Evolutionary conservation across 352 stramenopile species (phyloP), one percentile per base, ranked within the genome.

Genomic region (Globisporangium megalacanthum): DNA sequence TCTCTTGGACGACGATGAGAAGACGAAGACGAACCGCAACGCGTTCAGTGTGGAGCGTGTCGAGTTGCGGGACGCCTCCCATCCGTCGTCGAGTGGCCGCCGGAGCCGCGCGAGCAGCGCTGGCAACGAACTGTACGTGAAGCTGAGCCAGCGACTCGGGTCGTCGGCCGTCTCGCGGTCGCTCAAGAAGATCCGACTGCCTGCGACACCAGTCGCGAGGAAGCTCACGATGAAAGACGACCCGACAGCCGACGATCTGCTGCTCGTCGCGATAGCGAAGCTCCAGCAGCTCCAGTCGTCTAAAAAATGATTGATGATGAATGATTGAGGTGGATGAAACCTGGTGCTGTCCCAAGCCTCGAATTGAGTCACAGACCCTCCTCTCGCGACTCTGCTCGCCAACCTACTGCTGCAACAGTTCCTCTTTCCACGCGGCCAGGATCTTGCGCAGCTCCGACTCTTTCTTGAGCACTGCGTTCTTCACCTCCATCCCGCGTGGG

Each of bases 351-450:
- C 25, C 25, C 25, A 29, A 29, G 4, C 25, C 25, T 29, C 25
- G 25, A 29, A 4, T 29, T 29, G 25, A 29, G 25, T 4, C 25
- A 29, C 25, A 29, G 1, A 29, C 25, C 25, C 25, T 29, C 25
- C 25, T 29, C 25, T 29, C 25, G 25, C 25, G 25, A 29, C 44
- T 20, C 22, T 49, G 47, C 36, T 49, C 13, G 4, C 29, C 15
- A 29, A 11, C 58, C 78, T 80, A 94, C 70, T 94, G 79, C 70
- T 89, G 66, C 55, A 94, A 53, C 58, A 94, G 59, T 31, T 94
- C 81, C 22, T 79, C 62, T 66, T 89, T 94, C 82, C 84, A 94
- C 17, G 69, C 58, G 29, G 75, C 70, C 33, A 94, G 67, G 31
- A 94, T 56, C 59, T 86, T 66, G 49, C 84, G 84, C 62, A 94